Evolutionary conservation across 2,329 filamentous ascomycete species (phyloP), one percentile per base, ranked within the genome.

Genomic region (Capronia epimyces): DNA sequence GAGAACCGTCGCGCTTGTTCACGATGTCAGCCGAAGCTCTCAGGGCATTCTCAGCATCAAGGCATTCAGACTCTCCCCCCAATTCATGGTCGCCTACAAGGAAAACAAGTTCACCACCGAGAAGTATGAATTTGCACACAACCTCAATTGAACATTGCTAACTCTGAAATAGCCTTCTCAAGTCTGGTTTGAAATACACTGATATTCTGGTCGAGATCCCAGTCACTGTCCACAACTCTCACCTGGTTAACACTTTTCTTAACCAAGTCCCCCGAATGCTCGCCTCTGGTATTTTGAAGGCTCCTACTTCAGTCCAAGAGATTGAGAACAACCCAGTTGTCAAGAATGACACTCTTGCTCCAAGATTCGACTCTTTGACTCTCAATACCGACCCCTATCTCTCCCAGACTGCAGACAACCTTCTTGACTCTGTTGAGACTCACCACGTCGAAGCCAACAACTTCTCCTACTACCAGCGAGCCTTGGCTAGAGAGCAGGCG

Each of bases 361-460:
- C 91, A 46, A 95, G 94, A 66, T 84, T 89, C 68, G 90, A 96
- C 65, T 83, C 82, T 59, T 83, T 98, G 52, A 89, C 95, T 63
- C 83, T 98, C 57, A 88, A 86, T 60, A 94, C 97, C 71, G 93
- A 98, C 69, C 93, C 93, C 25, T 95, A 94, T 79, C 83, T 98
- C 42, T 91, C 97, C 79, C 95, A 96, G 81, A 95, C 91, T 46
- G 95, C 89, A 74, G 91, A 98, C 67, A 82, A 96, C 61, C 82
- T 98, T 50, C 83, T 97, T 57, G 93, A 98, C 67, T 89, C 86
- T 76, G 95, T 98, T 69, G 93, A 98, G 77, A 86, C 86, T 49
- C 93, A 98, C 77, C 93, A 97, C 75, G 95, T 90, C 54, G 93
- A 98, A 73, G 86, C 95, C 69, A 97, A 97, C 82, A 98, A 98